A percentile compares a stretch with the other conserved stretches of the same genome.
phyloP scores from a whole-genome alignment of 1,284 basidiomycete species.

The Papiliotrema nemorosa region DNA sequence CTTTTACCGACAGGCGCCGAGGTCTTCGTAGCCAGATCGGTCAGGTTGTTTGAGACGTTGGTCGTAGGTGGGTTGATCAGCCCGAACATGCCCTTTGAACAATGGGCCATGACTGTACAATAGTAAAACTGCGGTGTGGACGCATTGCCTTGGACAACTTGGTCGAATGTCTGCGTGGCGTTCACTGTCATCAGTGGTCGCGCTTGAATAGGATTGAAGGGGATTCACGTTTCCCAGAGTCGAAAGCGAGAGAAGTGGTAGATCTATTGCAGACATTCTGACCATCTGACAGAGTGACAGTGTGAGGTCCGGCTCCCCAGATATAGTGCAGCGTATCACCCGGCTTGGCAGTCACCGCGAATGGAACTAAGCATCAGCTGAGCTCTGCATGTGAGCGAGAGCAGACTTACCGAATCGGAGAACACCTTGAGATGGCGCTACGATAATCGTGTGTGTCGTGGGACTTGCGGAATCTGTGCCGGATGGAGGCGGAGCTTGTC shows the following conservation, averaged over 20 bases:
- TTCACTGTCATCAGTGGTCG: conserved; percentile 16
- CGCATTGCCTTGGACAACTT: conserved; percentile 7
- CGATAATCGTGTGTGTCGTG: conserved; percentile 26
- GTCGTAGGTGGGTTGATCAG: conserved; percentile 19
- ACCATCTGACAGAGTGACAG: conserved; percentile 20
- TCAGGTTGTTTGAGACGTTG: conserved; percentile 18
- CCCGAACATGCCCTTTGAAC: conserved; percentile 28
- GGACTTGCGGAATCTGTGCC: neutral
- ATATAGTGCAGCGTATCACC: conserved; percentile 24
- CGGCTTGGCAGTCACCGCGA: conserved; percentile 18
- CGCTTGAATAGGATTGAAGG: neutral
- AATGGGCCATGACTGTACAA: conserved; percentile 27
- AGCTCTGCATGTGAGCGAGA: neutral
- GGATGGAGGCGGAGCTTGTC: neutral
- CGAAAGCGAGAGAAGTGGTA: conserved; percentile 16
- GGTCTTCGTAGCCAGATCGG: conserved; percentile 8
- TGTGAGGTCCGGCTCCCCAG: conserved; percentile 30
- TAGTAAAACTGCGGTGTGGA: conserved; percentile 23
- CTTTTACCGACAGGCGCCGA: conserved; percentile 5
- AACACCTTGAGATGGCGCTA: conserved; percentile 27
- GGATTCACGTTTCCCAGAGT: conserved; percentile 27
- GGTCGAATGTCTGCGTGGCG: conserved; percentile 22
- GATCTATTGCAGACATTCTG: conserved; percentile 27
- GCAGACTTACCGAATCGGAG: conserved; percentile 22
- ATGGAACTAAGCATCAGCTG: conserved; percentile 18